A percentile compares a stretch with the other conserved stretches of the same genome.
Evolutionary conservation across 495 filamentous ascomycete genomes (phyloP).

Genomic region (Staphylotrichum longicolle): DNA sequence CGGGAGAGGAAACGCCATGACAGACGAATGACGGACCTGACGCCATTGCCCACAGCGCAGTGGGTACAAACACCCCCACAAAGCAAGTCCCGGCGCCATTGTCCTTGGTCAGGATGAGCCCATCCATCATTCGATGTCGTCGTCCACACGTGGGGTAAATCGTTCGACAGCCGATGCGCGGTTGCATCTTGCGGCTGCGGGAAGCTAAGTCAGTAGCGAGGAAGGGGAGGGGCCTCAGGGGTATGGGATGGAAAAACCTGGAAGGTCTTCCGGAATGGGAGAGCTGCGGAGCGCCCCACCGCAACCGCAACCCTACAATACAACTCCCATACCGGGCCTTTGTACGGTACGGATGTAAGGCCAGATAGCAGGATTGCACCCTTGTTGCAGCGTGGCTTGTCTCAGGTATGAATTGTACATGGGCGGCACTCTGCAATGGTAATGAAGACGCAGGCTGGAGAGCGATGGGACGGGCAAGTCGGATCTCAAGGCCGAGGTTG

Average conservation of each 20-base stretch:
- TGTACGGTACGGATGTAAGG: conserved; percentile 1
- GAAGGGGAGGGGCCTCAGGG: too few relatives aligned
- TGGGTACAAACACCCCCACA: too few relatives aligned
- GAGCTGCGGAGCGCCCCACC: background rate
- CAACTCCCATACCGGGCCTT: background rate
- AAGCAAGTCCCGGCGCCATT: too few relatives aligned
- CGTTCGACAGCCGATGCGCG: conserved; percentile 1
- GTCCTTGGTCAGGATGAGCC: conserved; percentile 7
- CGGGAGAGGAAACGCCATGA: too few relatives aligned
- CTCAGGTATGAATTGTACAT: background rate
- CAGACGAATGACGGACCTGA: too few relatives aligned
- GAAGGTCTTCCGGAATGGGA: too few relatives aligned
- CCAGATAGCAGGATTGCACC: background rate
- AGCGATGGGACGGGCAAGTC: background rate
- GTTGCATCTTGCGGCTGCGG: background rate
- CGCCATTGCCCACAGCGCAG: too few relatives aligned
- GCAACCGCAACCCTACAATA: background rate
- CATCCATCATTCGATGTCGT: conserved; percentile 14
- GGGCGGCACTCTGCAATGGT: background rate
- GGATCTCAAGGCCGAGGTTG: conserved; percentile 6
- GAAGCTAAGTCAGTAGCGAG: too few relatives aligned
- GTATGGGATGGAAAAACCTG: too few relatives aligned
- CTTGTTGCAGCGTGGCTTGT: background rate
- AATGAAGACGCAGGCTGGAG: background rate
- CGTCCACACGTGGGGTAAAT: conserved; percentile 11